Evolutionary conservation across 2,329 filamentous ascomycete genomes (phyloP), one percentile per base, ranked within the genome.

Genomic region (Ophiosphaerella narmari): DNA sequence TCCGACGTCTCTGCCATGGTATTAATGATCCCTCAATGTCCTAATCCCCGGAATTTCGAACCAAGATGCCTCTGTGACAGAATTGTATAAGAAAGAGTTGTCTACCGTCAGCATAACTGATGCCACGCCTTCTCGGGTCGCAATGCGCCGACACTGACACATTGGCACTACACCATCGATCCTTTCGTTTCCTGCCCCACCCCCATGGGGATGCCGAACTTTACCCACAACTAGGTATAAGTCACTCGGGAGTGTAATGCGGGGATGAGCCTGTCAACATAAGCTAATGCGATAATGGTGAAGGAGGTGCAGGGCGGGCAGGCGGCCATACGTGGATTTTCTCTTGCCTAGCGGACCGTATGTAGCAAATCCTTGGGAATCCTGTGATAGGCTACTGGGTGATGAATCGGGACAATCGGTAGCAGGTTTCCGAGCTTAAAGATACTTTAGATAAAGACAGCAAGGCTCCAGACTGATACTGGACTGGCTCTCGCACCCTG

Each of bases 1-100:
- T 59, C 54, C 8, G 39, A 37, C 7, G 46, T 48, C 9, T 55
- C 57, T 4, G 41, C 37, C 59, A 62, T 63, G 12, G 4, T 52
- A 33, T 26, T 33, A 6, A n/a, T 24, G 9, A 18, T n/a, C 7
- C 5, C 14, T 37, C 39, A 12, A 18, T 32, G 9, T 29, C 11
- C 11, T 8, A 21, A 29, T 9, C 11, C 11, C 11, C 7, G 26
- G 26, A 29, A 11, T 11, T 7, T 29, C 26, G 26, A 29, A 11
- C 6, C 26, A 29, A 29, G 26, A 29, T 11, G 26, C 26, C 11
- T 2, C 1, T 29, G 26, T 29, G 11, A 7, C 11, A 3, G 7
- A 9, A 11, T 11, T 29, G 7, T 29, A 8, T 29, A 29, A 29
- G 26, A 29, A 29, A 29, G 26, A 29, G 26, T 29, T 7, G 26